Conservation (phyloP, 1,139 yeast species). For the Eremothecium cymbalariae region DNA sequence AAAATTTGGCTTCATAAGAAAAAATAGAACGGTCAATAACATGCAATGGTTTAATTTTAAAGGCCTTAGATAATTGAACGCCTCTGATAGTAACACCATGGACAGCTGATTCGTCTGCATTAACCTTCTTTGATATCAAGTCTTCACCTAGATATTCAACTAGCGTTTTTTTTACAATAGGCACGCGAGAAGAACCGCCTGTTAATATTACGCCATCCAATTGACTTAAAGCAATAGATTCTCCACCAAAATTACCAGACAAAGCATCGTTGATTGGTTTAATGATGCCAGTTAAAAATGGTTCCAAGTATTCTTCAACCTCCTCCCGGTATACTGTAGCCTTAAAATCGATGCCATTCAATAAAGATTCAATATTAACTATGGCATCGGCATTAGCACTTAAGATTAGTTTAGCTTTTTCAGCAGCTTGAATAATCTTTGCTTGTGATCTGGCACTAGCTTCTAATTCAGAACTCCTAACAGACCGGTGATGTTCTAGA, state of each 20-base stretch:
- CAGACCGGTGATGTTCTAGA: slow-evolving; percentile 33
- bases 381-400: slow-evolving; percentile 79
- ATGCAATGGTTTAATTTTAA: slow-evolving; percentile 49
- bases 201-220: slow-evolving; percentile 66
- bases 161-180: slow-evolving; percentile 64
- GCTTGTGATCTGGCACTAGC: slow-evolving; percentile 53
- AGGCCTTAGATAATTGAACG: slow-evolving; percentile 51
- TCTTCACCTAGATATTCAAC: slow-evolving; percentile 50
- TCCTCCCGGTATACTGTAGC: slow-evolving; percentile 62
- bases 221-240: slow-evolving; percentile 31
- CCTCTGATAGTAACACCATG: slow-evolving; percentile 84
- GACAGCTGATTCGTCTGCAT: slow-evolving; percentile 93
- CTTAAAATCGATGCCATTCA: slow-evolving; percentile 66
- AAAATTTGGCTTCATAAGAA: slow-evolving; percentile 36
- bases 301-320: slow-evolving; percentile 54
- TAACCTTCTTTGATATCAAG: slow-evolving; percentile 73
- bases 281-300: slow-evolving; percentile 39
- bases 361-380: slow-evolving; percentile 62
- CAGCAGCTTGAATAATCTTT: slow-evolving; percentile 73
- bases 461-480: slow-evolving; percentile 36
- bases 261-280: slow-evolving; percentile 53
- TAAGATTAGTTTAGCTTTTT: slow-evolving; percentile 73
- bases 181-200: slow-evolving; percentile 92
- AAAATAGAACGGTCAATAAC: slow-evolving; percentile 50
- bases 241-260: slow-evolving; percentile 29